phyloP scores from a whole-genome alignment of 2,329 filamentous ascomycete species.

The Venturia effusa region DNA sequence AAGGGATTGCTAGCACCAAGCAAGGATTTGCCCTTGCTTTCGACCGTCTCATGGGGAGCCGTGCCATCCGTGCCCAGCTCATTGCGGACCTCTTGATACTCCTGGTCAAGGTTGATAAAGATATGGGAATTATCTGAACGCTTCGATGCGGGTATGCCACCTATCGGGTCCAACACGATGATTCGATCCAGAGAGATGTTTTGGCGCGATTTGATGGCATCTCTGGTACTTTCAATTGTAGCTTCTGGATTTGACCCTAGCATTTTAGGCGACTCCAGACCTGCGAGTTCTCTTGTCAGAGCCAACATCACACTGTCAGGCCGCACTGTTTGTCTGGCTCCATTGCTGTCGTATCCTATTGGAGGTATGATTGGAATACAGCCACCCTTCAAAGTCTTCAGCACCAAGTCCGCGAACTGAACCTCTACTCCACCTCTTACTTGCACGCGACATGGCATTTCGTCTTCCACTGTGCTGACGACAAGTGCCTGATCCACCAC shows the following conservation, averaged over 20 bases:
- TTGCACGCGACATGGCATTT: slow-evolving; percentile 22
- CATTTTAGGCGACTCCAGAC: slow-evolving; percentile 37
- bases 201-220: slow-evolving; percentile 11
- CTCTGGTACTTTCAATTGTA: slow-evolving; percentile 11
- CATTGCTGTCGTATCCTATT: slow-evolving; percentile 45
- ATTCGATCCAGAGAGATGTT: slow-evolving; percentile 57
- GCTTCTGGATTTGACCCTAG: slow-evolving; percentile 21
- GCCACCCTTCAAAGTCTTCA: slow-evolving; percentile 55
- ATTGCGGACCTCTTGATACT: slow-evolving; percentile 58
- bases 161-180: slow-evolving; percentile 77
- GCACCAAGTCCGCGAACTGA: slow-evolving; percentile 40
- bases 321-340: slow-evolving; percentile 36
- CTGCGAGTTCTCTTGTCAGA: slow-evolving; percentile 64
- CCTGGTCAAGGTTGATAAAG: slow-evolving; percentile 90
- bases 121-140: slow-evolving; percentile 57
- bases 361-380: slow-evolving; percentile 61
- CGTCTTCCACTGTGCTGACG: slow-evolving; percentile 22
- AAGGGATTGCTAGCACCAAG: slow-evolving; percentile 31
- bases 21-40: slow-evolving; percentile 12
- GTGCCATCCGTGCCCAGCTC: slow-evolving; percentile 37
- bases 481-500: slow-evolving; percentile 50
- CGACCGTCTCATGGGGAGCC: neutral
- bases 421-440: slow-evolving; percentile 29
- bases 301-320: slow-evolving; percentile 62
- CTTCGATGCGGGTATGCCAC: slow-evolving; percentile 63